Conservation (phyloP, 169 alveolate species). For the Cryptosporidium viatorum region DNA sequence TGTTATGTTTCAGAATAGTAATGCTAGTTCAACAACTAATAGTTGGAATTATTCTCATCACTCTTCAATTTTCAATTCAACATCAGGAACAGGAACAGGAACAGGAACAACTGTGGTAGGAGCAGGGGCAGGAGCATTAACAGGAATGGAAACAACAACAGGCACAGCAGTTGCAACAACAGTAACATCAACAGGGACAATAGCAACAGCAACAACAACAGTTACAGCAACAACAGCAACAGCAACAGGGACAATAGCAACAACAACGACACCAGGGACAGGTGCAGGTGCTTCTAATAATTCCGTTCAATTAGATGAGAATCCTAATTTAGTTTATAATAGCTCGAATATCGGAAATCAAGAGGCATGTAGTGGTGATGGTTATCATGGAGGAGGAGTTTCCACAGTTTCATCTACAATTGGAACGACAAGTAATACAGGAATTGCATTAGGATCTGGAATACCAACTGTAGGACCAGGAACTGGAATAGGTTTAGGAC, state of each 20-base stretch:
- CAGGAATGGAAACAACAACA: not conserved
- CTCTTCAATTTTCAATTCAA: not conserved
- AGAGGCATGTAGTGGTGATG: not conserved
- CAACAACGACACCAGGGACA: not conserved
- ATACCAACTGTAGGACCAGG: not conserved
- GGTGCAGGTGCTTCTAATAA: not conserved
- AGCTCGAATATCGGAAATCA: not conserved
- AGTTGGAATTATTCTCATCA: not conserved
- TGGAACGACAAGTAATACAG: not conserved
- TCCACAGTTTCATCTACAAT: not conserved
- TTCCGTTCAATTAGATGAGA: not conserved
- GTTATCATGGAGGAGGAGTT: not conserved
- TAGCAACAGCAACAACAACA: not conserved
- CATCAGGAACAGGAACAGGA: not conserved
- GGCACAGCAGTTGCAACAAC: not conserved
- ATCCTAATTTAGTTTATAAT: not conserved
- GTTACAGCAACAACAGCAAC: not conserved
- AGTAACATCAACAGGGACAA: not conserved
- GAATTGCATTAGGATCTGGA: not conserved
- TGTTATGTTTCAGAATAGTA: constrained; percentile 31
- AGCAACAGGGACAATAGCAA: not conserved
- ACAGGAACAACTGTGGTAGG: not conserved
- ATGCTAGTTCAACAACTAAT: not conserved
- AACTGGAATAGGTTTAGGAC: too few species aligned
- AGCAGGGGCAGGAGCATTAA: not conserved